A percentile compares a stretch with the other conserved stretches of the same genome.
phyloP scores from a whole-genome alignment of 2,329 filamentous ascomycete genomes.

The Aureobasidium mangrovei region DNA sequence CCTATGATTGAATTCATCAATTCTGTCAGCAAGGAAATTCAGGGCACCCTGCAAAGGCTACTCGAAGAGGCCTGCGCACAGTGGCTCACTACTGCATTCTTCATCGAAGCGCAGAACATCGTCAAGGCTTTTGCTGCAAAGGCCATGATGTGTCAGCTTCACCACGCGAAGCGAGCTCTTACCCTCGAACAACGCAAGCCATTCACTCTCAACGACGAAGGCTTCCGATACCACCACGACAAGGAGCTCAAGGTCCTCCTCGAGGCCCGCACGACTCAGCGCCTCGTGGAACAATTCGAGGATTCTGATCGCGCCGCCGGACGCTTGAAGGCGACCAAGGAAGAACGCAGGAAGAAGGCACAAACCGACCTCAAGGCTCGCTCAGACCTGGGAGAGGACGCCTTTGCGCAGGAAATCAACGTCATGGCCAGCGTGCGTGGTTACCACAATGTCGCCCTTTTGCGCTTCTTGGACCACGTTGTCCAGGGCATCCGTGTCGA shows the following conservation, averaged over 20 bases:
- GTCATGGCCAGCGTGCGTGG: constrained; percentile 56
- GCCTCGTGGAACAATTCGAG: constrained; percentile 24
- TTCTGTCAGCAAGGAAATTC: constrained; percentile 22
- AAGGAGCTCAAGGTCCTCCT: constrained; percentile 20
- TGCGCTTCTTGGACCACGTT: constrained; percentile 53
- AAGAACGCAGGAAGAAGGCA: constrained; percentile 26
- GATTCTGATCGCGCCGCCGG: constrained; percentile 17
- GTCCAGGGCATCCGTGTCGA: constrained; percentile 32
- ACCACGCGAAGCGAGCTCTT: constrained; percentile 22
- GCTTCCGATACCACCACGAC: constrained; percentile 19
- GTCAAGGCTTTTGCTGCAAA: constrained; percentile 22
- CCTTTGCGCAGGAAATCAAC: constrained; percentile 51
- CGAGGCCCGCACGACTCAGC: constrained; percentile 21
- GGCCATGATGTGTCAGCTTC: constrained; percentile 23
- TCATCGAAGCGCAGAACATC: constrained; percentile 20
- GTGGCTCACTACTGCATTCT: constrained; percentile 27
- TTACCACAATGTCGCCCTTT: constrained; percentile 60
- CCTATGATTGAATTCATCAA: constrained; percentile 25
- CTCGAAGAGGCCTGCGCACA: constrained; percentile 23
- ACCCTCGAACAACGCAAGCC: constrained; percentile 29
- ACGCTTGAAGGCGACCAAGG: constrained; percentile 13
- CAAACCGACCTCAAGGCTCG: constrained; percentile 22
- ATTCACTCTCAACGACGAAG: constrained; percentile 25
- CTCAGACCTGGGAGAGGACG: constrained; percentile 45
- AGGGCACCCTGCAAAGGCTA: constrained; percentile 14